Conservation (phyloP, 2,329 filamentous ascomycete species). For the Penicillium sp. region DNA sequence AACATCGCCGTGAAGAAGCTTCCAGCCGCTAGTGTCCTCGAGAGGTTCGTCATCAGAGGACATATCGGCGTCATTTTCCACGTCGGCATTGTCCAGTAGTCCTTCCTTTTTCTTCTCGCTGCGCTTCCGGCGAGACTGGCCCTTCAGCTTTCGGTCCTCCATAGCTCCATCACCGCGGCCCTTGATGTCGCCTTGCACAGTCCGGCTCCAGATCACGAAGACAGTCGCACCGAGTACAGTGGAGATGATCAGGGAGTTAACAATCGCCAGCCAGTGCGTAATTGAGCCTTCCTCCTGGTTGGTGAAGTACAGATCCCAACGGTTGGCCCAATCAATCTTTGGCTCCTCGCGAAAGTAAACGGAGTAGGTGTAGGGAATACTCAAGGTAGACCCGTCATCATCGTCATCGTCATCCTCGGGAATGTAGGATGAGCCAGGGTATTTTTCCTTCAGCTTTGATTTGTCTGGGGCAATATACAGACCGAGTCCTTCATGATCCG, state of each 20-base stretch:
- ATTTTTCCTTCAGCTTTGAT: constrained; percentile 56
- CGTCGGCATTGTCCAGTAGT: constrained; percentile 60
- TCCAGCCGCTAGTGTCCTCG: constrained; percentile 86
- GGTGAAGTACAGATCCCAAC: constrained; percentile 88
- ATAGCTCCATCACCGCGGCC: constrained; percentile 64
- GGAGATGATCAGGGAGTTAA: constrained; percentile 84
- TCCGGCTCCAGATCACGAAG: constrained; percentile 76
- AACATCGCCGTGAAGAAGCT: constrained; percentile 82
- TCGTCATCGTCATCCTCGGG: constrained; percentile 58
- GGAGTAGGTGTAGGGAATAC: constrained; percentile 83
- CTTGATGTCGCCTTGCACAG: constrained; percentile 76
- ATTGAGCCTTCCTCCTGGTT: constrained; percentile 79
- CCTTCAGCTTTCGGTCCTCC: constrained; percentile 66
- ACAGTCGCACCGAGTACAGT: constrained; percentile 76
- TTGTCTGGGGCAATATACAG: constrained; percentile 66
- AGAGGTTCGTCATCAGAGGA: constrained; percentile 69
- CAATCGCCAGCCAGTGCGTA: constrained; percentile 84
- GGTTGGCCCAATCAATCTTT: constrained; percentile 75
- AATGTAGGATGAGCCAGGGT: constrained; percentile 61
- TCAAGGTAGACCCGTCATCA: constrained; percentile 65
- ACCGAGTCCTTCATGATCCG: constrained; percentile 65
- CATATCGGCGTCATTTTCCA: constrained; percentile 55
- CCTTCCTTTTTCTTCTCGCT: constrained; percentile 54
- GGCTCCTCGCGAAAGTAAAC: constrained; percentile 86
- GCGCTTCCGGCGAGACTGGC: constrained; percentile 32